Evolutionary conservation across 208 protist species (phyloP).

Genomic region (Leishmania tropica): DNA sequence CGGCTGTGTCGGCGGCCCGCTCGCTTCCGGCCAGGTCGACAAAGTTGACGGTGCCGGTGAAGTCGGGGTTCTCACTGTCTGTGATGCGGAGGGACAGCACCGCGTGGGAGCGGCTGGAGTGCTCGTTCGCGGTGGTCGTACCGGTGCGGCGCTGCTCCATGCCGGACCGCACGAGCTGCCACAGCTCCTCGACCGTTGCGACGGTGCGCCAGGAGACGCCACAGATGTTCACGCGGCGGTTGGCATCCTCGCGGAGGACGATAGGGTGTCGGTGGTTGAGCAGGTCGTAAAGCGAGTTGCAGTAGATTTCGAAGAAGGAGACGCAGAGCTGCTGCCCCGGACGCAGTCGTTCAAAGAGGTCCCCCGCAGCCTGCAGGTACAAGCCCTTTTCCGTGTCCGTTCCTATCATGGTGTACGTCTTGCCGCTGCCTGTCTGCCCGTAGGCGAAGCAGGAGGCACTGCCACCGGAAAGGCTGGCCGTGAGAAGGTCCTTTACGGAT

Average conservation of each 20-base stretch:
- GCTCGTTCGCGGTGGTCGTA: slow-evolving; percentile 91
- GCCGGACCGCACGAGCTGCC: slow-evolving; percentile 75
- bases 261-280: slow-evolving; percentile 89
- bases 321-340: slow-evolving; percentile 56
- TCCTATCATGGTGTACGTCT: slow-evolving; percentile 94
- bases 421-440: slow-evolving; percentile 93
- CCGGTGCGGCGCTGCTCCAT: slow-evolving; percentile 81
- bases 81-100: slow-evolving; percentile 71
- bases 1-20: slow-evolving; percentile 92
- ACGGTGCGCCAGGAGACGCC: slow-evolving; percentile 89
- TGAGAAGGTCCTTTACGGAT: slow-evolving; percentile 80
- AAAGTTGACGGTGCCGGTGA: slow-evolving; percentile 86
- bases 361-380: slow-evolving; percentile 89
- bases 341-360: slow-evolving; percentile 82
- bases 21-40: slow-evolving; percentile 99
- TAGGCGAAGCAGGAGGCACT: slow-evolving; percentile 95
- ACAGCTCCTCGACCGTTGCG: slow-evolving; percentile 53
- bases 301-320: slow-evolving; percentile 97
- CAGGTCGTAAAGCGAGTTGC: slow-evolving; percentile 95
- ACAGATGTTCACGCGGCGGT: slow-evolving; percentile 88
- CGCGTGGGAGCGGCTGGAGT: slow-evolving; percentile 89
- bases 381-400: slow-evolving; percentile 76
- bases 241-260: slow-evolving; percentile 90
- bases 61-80: slow-evolving; percentile 54
- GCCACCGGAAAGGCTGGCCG: slow-evolving; percentile 88